Conservation (phyloP, 352 stramenopile species). For the Pythium periplocum region DNA sequence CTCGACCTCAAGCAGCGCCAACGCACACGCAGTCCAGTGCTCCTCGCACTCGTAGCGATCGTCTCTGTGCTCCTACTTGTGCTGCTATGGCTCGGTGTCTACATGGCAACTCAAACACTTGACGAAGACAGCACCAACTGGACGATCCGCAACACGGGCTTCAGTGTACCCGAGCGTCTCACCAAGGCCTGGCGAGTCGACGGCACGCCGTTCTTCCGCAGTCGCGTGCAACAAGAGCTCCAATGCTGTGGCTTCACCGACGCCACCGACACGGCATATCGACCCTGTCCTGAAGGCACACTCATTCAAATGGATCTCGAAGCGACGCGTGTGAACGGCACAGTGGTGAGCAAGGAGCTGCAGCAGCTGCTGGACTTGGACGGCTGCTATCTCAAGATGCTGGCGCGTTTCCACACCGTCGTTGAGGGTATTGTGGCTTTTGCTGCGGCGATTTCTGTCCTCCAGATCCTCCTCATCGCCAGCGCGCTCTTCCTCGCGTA, state of each 20-base stretch:
- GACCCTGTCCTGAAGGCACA: slow-evolving; percentile 47
- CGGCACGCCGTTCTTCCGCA: slow-evolving; percentile 32
- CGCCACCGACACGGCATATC: slow-evolving; percentile 31
- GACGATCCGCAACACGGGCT: slow-evolving; percentile 65
- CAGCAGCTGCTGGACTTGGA: slow-evolving; percentile 39
- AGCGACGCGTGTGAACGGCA: slow-evolving; percentile 53
- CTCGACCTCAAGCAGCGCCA: slow-evolving; percentile 42
- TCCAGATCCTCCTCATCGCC: slow-evolving; percentile 33
- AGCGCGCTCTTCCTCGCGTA: slow-evolving; percentile 51
- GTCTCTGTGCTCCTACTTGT: slow-evolving; percentile 35
- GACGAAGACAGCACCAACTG: slow-evolving; percentile 46
- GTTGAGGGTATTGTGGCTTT: slow-evolving; percentile 38
- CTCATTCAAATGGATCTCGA: slow-evolving; percentile 49
- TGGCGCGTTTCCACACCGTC: slow-evolving; percentile 43
- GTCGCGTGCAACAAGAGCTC: slow-evolving; percentile 55
- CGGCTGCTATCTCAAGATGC: slow-evolving; percentile 48
- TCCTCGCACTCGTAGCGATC: slow-evolving; percentile 37
- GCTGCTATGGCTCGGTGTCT: slow-evolving; percentile 35
- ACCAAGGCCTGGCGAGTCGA: slow-evolving; percentile 40
- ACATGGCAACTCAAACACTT: slow-evolving; percentile 59
- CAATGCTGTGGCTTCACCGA: slow-evolving; percentile 63
- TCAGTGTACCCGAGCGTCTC: slow-evolving; percentile 51
- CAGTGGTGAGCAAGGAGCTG: slow-evolving; percentile 33
- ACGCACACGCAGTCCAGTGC: slow-evolving; percentile 19
- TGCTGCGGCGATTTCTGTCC: slow-evolving; percentile 21